Evolutionary conservation across 2,329 filamentous ascomycete species (phyloP).

Genomic region (Lasiodiplodia gonubiensis): DNA sequence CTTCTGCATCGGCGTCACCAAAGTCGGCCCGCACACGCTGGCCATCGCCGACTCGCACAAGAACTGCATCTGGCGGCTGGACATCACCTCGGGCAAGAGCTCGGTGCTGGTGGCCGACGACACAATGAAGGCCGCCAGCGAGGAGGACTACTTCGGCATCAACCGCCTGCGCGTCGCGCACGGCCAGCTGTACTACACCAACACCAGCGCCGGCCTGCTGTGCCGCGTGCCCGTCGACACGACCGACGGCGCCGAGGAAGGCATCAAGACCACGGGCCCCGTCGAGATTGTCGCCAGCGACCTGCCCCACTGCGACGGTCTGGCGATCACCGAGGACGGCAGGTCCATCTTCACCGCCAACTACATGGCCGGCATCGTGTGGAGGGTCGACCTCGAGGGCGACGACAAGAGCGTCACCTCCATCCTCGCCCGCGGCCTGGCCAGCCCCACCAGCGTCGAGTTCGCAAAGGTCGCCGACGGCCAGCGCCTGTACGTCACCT

Average conservation of each 20-base stretch:
- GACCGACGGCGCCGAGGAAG: background rate
- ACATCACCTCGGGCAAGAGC: conserved; percentile 14
- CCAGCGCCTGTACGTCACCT: conserved; percentile 16
- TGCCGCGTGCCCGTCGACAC: conserved; percentile 19
- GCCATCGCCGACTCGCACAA: conserved; percentile 27
- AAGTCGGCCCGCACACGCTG: conserved; percentile 1
- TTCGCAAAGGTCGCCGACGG: background rate
- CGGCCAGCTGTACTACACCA: conserved; percentile 26
- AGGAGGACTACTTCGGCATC: conserved; percentile 28
- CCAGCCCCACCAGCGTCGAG: conserved; percentile 20
- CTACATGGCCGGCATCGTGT: conserved; percentile 26
- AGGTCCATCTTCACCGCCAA: conserved; percentile 9
- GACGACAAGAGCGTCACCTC: conserved; percentile 13
- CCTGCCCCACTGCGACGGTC: conserved; percentile 25
- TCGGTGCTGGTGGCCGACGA: conserved; percentile 22
- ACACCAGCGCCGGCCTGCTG: conserved; percentile 27
- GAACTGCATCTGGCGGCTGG: conserved; percentile 27
- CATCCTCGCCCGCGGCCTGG: conserved; percentile 6
- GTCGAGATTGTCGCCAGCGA: conserved; percentile 25
- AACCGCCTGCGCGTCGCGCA: conserved; percentile 23
- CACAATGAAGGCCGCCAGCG: conserved; percentile 21
- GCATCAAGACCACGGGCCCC: background rate
- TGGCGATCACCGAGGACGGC: conserved; percentile 20
- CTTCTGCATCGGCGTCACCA: conserved; percentile 17
- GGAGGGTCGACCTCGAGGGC: conserved; percentile 17